Evolutionary conservation across 352 stramenopile genomes (phyloP), one percentile per base, ranked within the genome.

Genomic region (Globisporangium sylvaticum): DNA sequence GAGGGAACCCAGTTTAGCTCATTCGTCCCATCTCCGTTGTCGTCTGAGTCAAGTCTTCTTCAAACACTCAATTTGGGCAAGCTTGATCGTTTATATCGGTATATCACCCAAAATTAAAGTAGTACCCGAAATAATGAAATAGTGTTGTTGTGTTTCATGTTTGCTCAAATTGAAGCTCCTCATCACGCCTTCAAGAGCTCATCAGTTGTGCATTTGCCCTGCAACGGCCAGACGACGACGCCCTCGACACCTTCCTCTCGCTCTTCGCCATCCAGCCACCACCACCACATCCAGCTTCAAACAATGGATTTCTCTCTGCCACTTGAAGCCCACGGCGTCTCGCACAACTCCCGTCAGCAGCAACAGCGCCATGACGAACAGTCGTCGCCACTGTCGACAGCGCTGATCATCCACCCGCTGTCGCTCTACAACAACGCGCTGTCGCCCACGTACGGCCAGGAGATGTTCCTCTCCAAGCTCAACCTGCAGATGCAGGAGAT

Each of bases 351-450:
- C 1, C 29, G 18, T 2, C 39, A 27, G 25, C 37, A 44, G 44
- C 61, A 37, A 7, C 48, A 52, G 14, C 8, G 15, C 20, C 18
- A 64, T 31, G 27, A 60, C 6, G 25, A 18, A n/a, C 25, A 48
- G 34, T 44, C 52, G 8, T 50, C 22, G 18, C 58, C 18, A 18
- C 29, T 52, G 31, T 66, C 66, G 39, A 67, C 66, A 24, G 84
- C 80, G 31, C 71, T 92, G n/a, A 91, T 92, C 63, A 66, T 90
- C 37, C 84, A 92, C 65, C 84, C 84, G 64, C 64, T 91, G 57
- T 83, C 80, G 34, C 70, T 83, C 18, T 80, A 74, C 56, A 74
- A 69, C 66, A 63, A 66, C 8, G 65, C 66, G 27, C 46, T 70
- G 22, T 82, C 76, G 20, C 68, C 75, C 7, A 69, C 66, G 27